Evolutionary conservation across 2,329 filamentous ascomycete genomes (phyloP), one percentile per base, ranked within the genome.

Genomic region (Decorospora gaudefroyi): DNA sequence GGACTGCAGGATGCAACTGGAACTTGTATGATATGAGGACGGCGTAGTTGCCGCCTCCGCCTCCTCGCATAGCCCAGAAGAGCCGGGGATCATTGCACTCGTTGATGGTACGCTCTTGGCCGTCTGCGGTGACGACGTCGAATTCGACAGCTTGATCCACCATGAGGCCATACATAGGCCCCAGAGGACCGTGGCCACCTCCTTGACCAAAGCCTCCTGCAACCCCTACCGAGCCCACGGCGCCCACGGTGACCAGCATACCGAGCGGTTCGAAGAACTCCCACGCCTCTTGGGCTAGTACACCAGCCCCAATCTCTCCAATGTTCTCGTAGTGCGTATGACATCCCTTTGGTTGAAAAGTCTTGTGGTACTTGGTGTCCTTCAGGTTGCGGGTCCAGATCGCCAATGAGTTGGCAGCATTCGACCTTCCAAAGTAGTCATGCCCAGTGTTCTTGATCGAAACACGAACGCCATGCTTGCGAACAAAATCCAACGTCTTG

Each of bases 101-200:
- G 21, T 68, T 68, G 42, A 67, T 66, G 7, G 55, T 69, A 10
- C 62, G 59, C 21, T 49, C 28, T 25, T 60, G 30, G 4, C 65
- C 65, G 43, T 67, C 64, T 4, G 66, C 62, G 4, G 66, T 67
- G n/a, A 65, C 53, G 6, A 69, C 59, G 7, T 69, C 62, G 25
- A 68, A 68, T 23, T 69, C 65, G 10, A 69, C 55, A 21, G 67
- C 65, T 22, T 70, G 57, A 45, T 69, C 66, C 4, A 68, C 65
- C 62, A 67, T 69, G 41, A 69, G 45, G 9, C 67, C 67, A 49
- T 75, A 77, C 23, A 73, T 67, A 26, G 73, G 72, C 9, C 75
- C 74, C 26, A 83, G 59, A 4, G 78, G 78, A 8, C 76, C 77
- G 63, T 83, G 78, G 0, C 80, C 81, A 19, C 78, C 80, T 6